Evolutionary conservation across 2,329 filamentous ascomycete genomes (phyloP), one percentile per base, ranked within the genome.

Genomic region (Sarocladium kiliense): DNA sequence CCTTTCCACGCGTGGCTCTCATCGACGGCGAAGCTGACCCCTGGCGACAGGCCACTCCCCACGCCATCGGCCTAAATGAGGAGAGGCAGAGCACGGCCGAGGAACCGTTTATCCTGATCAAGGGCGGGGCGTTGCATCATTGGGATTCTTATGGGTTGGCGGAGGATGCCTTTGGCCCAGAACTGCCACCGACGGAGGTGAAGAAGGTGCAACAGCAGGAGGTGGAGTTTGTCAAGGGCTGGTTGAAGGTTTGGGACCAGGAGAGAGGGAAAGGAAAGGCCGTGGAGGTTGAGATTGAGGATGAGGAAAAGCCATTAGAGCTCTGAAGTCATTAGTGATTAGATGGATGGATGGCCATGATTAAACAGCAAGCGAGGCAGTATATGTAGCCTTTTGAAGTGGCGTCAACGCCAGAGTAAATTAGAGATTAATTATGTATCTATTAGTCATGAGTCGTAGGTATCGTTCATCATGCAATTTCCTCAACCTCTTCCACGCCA

Each of bases 21-120:
- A 75, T 96, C 37, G 89, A 91, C 58, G 90, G 90, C 26, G 81
- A 89, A 59, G 81, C 82, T 55, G 91, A 95, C 65, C 89, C 90
- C 0, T 96, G 91, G 91, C 80, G 86, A 18, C 82, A 84, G 0
- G 88, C 87, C 0, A 88, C 86, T 0, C 83, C 87, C 1, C 85
- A 93, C 51, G 85, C 84, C 0, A 79, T 83, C n/a, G 79, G 54
- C 3, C 53, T 84, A 0, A 74, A 57, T 25, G 37, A 42, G 2
- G 12, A 39, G 9, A 37, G 57, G 3, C 32, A 59, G 12, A 57
- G 55, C 11, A 57, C 57, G 2, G n/a, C 42, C 7, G 32, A 32
- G 23, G 49, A 57, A 34, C 57, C 57, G 6, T 25, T 57, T 7
- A 59, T 59, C 19, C 41, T 59, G 16, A 59, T 59, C 37, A 47